Evolutionary conservation across 805 yeast species (phyloP).

Genomic region (Kuraishia hungarica): DNA sequence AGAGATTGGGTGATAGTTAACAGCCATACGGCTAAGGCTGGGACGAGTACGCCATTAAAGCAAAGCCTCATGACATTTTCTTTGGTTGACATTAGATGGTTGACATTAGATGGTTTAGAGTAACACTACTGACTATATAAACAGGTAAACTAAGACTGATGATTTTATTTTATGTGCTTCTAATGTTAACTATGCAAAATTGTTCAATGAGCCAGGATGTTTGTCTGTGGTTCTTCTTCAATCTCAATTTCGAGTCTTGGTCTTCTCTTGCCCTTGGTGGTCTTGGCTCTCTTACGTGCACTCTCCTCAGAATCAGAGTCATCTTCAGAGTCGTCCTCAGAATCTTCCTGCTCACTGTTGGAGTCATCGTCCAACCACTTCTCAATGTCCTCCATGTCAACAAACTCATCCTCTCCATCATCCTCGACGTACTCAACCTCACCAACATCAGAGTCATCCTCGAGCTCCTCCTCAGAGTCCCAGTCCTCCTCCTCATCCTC

Average conservation of each 20-base stretch:
- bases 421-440: conserved; percentile 87
- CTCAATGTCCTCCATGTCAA: conserved; percentile 89
- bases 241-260: conserved; percentile 77
- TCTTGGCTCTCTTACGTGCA: conserved; percentile 28
- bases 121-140: too few species aligned
- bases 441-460: conserved; percentile 51
- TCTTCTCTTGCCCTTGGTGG: conserved; percentile 38
- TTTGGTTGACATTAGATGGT: too few species aligned
- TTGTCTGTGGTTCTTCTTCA: conserved; percentile 51
- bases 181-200: neutral
- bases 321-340: conserved; percentile 27
- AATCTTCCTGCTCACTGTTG: conserved; percentile 26
- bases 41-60: too few species aligned
- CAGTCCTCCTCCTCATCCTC: conserved; percentile 53
- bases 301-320: conserved; percentile 21
- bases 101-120: too few species aligned
- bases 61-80: too few species aligned
- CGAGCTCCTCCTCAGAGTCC: conserved; percentile 35
- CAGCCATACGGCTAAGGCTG: too few species aligned
- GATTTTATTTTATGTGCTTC: neutral
- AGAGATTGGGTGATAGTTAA: too few species aligned
- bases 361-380: conserved; percentile 60
- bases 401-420: conserved; percentile 82
- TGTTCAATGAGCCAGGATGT: neutral
- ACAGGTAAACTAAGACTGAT: neutral